Conservation (phyloP, 2,329 filamentous ascomycete species). For the Nemania sp. region DNA sequence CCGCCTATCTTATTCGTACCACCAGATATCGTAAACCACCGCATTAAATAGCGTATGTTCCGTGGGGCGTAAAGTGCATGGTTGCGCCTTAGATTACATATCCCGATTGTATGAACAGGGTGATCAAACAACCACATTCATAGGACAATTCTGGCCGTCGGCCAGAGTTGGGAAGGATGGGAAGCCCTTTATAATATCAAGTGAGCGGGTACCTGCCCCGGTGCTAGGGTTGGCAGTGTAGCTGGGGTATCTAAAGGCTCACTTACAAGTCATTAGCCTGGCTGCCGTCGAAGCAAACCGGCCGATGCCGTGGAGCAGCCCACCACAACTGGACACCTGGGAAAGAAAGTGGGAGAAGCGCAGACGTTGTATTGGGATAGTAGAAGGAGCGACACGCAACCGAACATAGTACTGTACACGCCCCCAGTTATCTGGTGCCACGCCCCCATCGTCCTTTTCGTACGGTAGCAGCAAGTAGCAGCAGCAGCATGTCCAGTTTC, state of each 20-base stretch:
- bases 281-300: conserved; percentile 17
- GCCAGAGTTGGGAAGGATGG: too few species aligned
- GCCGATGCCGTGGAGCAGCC: conserved; percentile 20
- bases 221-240: neutral
- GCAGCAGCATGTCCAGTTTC: conserved; percentile 5
- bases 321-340: conserved; percentile 15
- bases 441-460: conserved; percentile 5
- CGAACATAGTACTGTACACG: neutral
- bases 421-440: conserved; percentile 12
- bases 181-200: too few species aligned
- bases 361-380: conserved; percentile 1
- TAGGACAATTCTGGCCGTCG: too few species aligned
- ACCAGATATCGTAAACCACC: neutral
- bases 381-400: conserved; percentile 10
- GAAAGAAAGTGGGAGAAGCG: neutral
- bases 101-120: too few species aligned
- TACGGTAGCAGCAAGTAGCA: conserved; percentile 6
- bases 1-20: neutral
- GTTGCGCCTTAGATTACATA: too few species aligned
- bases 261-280: conserved; percentile 20
- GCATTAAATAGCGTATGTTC: neutral
- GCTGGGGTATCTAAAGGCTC: conserved; percentile 7
- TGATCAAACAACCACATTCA: too few species aligned
- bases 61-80: neutral
- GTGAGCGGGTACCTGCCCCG: too few species aligned